These are phyloP conservation scores for Entomortierella lignicola DNA, from an alignment of 192 early-diverging fungal genomes.

Conservation along the genomic window DNA sequence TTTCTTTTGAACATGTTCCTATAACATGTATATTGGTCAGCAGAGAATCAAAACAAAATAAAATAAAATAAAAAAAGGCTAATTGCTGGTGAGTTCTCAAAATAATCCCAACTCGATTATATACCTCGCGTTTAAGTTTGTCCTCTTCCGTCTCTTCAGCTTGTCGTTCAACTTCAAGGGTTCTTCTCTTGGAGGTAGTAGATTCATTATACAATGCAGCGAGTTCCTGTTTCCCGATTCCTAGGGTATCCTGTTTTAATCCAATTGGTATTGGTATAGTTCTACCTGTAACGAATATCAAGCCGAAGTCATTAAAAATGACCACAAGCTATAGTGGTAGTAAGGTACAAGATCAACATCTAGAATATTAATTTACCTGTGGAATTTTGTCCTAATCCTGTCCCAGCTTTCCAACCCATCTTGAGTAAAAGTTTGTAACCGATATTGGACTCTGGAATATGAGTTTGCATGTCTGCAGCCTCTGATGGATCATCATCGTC, in stretches of 20 bases:
- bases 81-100: too few relatives aligned
- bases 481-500: slow-evolving; percentile 13
- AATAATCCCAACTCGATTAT: neutral
- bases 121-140: slow-evolving; percentile 64
- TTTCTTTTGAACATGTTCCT: slow-evolving; percentile 60
- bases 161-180: slow-evolving; percentile 73
- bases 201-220: slow-evolving; percentile 63
- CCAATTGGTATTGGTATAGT: slow-evolving; percentile 78
- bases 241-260: slow-evolving; percentile 70
- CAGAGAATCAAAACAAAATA: neutral
- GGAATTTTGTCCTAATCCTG: slow-evolving; percentile 65
- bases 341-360: too few relatives aligned
- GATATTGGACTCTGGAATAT: slow-evolving; percentile 68
- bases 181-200: slow-evolving; percentile 70
- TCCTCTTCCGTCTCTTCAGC: slow-evolving; percentile 73
- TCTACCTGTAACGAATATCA: slow-evolving; percentile 59
- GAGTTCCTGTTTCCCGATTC: slow-evolving; percentile 73
- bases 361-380: slow-evolving; percentile 69
- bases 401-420: slow-evolving; percentile 78
- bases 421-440: slow-evolving; percentile 76
- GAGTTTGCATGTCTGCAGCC: slow-evolving; percentile 67
- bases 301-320: neutral
- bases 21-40: neutral
- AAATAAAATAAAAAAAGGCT: too few relatives aligned
- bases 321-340: neutral